Base-by-base conservation (phyloP, 1,284 basidiomycete genomes). In the Schizophyllum amplum region DNA sequence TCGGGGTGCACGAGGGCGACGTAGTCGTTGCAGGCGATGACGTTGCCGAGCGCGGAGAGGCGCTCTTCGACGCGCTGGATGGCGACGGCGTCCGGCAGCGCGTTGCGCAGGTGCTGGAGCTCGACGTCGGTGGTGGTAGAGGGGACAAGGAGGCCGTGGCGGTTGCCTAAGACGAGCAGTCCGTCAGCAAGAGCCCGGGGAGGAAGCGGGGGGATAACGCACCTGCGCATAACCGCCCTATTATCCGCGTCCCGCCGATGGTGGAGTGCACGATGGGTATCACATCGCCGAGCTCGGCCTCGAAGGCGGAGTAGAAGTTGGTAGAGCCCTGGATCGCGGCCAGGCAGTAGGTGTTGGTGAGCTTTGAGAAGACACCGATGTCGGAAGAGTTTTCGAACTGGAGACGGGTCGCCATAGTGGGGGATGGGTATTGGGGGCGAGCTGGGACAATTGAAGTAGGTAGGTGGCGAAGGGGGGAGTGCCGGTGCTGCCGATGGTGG, bases 331-430 rank as follows among this genome's bases (percentile, higher is more conserved):
- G 92, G 65, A 97, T 85, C 57, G 94, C 92, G 65, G 85, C 84
- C 54, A 97, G 84, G 73, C 94, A 96, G 81, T 95, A 97, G 69
- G 84, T 89, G 80, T 99, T 98, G 67, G 96, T 98, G 67, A 95
- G 84, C 77, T 92, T 97, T 67, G 92, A 77, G 75, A 94, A 95
- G 51, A 96, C 93, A 68, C 94, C 93, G 65, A 98, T 86, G 69
- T 98, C 95, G 75, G 90, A 94, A 73, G 87, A 94, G 78, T 98
- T 98, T 78, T 99, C 95, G 69, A 98, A 99, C 76, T 93, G 90
- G 62, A 90, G 78, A 27, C 59, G 59, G 54, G 59, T 62, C 54
- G 48, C 54, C 61, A 56, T 57, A 55, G 55, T 6, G 54, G 11
- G 17, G 13, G 33, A 9, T 42, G n/a, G 55, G 33, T 13, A 11